A percentile compares a stretch with the other conserved stretches of the same genome.
phyloP scores from a whole-genome alignment of 106 monocot species.

The Cymbidium sinense region DNA sequence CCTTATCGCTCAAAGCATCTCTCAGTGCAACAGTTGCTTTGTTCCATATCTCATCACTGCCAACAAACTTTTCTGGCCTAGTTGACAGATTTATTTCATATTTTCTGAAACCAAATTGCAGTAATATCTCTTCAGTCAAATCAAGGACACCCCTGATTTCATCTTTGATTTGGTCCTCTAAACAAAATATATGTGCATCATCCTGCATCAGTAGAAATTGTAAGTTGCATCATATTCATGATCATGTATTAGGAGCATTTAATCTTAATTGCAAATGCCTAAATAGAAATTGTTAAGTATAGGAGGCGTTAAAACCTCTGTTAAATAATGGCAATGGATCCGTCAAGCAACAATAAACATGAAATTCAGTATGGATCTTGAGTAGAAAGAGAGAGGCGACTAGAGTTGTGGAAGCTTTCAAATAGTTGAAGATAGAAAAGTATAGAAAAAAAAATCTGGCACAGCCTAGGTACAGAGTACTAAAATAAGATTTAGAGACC shows the following conservation, averaged over 20 bases:
- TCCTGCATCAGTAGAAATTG: constrained; percentile 36
- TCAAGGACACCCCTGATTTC: constrained; percentile 95
- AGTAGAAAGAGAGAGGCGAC: too few species aligned
- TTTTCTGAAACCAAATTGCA: constrained; percentile 81
- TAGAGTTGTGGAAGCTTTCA: too few species aligned
- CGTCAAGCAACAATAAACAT: neutral
- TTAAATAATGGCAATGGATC: too few species aligned
- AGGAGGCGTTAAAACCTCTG: too few species aligned
- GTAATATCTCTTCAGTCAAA: constrained; percentile 82
- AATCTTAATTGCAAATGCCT: too few species aligned
- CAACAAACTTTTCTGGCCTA: constrained; percentile 82
- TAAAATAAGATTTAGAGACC: too few species aligned
- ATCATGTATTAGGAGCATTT: too few species aligned
- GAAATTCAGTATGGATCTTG: neutral
- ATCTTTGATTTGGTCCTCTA: constrained; percentile 75
- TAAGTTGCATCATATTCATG: neutral
- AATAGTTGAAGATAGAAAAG: too few species aligned
- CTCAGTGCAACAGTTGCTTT: constrained; percentile 76
- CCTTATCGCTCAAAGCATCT: constrained; percentile 84
- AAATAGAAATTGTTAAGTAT: too few species aligned
- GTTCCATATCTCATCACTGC: constrained; percentile 81
- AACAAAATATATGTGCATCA: constrained; percentile 94
- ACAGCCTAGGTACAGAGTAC: too few species aligned
- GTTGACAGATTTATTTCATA: constrained; percentile 96
- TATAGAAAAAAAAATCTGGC: too few species aligned